Base-by-base conservation (phyloP, 2,329 filamentous ascomycete genomes). In the Phoma sp. region DNA sequence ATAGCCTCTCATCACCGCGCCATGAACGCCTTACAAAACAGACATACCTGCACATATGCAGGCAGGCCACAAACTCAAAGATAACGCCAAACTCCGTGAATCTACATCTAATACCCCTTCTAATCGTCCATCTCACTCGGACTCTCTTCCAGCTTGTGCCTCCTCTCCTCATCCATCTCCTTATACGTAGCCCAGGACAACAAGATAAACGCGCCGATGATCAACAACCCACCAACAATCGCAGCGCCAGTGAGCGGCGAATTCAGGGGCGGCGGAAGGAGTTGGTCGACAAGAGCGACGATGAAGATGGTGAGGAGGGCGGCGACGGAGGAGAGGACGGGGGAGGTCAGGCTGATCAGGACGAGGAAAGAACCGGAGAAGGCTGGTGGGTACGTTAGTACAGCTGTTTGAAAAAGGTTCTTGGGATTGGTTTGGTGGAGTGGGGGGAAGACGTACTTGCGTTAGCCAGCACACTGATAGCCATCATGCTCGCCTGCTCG, bases 221-320 rank as follows among this genome's bases (percentile, higher is more conserved):
- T 99, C 66, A 98, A 80, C 25, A 89, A 69, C 0, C 95, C 93
- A n/a, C 95, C 95, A 0, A 86, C 68, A 10, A 98, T 81, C 3
- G 93, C 90, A 0, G 92, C 89, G 4, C 82, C 78, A 46, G 87
- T 89, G 18, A 96, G 80, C 0, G 89, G 85, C 64, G 89, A 82
- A 44, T 93, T 91, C n/a, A 82, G 69, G 2, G 80, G 80, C 4
- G 78, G 78, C 0, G 91, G 96, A 38, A 93, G 80, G 52, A 93
- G 72, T 86, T 95, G 96, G 75, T 99, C 95, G 50, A 90, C 90
- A 27, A 98, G 80, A 0, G 93, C 95, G 6, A 99, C 95, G 57
- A 98, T 86, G 81, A 99, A 98, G 62, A 99, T 99, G 22, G 95
- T 99, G 41, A 99, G 81, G 6, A 99, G 84, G 2, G 93, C 91